Evolutionary conservation across 495 filamentous ascomycete species (phyloP).

Genomic region (Choiromyces venosus): DNA sequence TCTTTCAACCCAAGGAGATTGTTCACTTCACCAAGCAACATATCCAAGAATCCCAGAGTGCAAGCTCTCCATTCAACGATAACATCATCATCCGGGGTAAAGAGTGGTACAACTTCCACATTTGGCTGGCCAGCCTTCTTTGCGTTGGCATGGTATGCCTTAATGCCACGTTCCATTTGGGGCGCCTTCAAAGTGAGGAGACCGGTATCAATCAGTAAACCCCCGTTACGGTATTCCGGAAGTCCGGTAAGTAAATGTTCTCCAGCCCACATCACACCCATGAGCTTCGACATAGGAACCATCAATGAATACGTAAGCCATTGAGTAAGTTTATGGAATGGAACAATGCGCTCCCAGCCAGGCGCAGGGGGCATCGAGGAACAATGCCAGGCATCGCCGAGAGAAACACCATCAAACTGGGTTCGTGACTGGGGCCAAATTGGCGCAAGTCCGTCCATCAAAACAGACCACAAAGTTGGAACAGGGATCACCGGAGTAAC

Average conservation of each 20-base stretch:
- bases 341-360: conserved; percentile 86
- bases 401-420: conserved; percentile 75
- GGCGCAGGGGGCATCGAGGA: conserved; percentile 70
- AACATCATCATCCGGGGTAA: conserved; percentile 72
- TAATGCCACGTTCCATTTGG: conserved; percentile 61
- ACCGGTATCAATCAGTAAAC: conserved; percentile 74
- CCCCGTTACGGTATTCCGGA: conserved; percentile 84
- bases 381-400: conserved; percentile 94
- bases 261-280: conserved; percentile 71
- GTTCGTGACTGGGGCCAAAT: conserved; percentile 91
- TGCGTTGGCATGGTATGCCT: conserved; percentile 66
- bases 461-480: conserved; percentile 83
- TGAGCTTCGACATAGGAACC: conserved; percentile 74
- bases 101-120: conserved; percentile 67
- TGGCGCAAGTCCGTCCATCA: conserved; percentile 78
- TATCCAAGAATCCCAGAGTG: conserved; percentile 78
- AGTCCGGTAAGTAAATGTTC: conserved; percentile 73
- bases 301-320: conserved; percentile 87
- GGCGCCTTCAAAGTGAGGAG: conserved; percentile 67
- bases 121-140: conserved; percentile 67
- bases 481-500: conserved; percentile 73
- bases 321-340: conserved; percentile 88
- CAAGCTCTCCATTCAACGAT: conserved; percentile 83
- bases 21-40: conserved; percentile 69
- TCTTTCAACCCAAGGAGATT: conserved; percentile 49